Percentiles rank a stretch among this genome's conserved stretches.
phyloP scores from a whole-genome alignment of 2,329 filamentous ascomycete species.

The Nemania diffusa region DNA sequence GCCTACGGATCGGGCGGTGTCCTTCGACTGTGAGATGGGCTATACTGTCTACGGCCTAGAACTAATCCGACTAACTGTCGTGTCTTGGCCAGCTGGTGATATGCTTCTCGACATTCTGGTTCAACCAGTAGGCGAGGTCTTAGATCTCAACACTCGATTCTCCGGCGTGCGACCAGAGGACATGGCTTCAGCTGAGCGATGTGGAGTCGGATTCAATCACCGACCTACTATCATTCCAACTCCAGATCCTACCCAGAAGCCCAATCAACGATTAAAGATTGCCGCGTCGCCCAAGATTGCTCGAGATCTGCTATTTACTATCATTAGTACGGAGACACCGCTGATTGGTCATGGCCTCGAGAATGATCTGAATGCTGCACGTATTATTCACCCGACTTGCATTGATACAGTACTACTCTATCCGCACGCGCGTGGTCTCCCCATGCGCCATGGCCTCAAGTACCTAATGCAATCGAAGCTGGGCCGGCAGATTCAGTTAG shows the following conservation, averaged over 20 bases:
- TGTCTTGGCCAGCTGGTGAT: constrained; percentile 83
- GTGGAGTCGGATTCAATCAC: constrained; percentile 50
- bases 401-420: constrained; percentile 89
- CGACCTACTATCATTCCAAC: constrained; percentile 42
- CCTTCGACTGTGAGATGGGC: constrained; percentile 97
- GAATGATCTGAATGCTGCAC: constrained; percentile 89
- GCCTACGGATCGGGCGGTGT: constrained; percentile 70
- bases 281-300: constrained; percentile 80
- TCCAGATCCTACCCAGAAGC: constrained; percentile 41
- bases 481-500: constrained; percentile 81
- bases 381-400: constrained; percentile 84
- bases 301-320: constrained; percentile 78
- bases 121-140: constrained; percentile 80
- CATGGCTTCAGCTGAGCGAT: constrained; percentile 74
- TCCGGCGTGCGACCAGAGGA: constrained; percentile 87
- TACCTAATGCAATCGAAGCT: constrained; percentile 76
- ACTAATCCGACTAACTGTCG: constrained; percentile 87
- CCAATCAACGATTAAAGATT: constrained; percentile 68
- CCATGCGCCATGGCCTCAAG: constrained; percentile 81
- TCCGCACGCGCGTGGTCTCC: constrained; percentile 80
- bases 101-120: constrained; percentile 86
- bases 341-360: constrained; percentile 94
- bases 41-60: constrained; percentile 92
- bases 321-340: constrained; percentile 80
- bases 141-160: constrained; percentile 92